Evolutionary conservation across 805 yeast species (phyloP), one percentile per base, ranked within the genome.

Genomic region (Saturnispora sanitii): DNA sequence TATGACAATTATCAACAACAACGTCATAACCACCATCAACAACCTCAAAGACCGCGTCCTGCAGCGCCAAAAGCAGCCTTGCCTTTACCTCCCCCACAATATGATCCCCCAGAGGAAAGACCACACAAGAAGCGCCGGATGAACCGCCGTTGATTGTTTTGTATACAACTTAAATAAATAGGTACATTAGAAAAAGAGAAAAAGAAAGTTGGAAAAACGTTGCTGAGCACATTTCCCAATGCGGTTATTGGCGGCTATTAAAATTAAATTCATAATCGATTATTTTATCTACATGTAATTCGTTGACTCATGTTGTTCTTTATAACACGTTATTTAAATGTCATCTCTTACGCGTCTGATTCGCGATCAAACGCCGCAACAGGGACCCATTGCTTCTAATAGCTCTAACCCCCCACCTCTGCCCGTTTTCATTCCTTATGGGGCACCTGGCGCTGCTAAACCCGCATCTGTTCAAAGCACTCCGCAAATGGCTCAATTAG

Each of bases 371-470:
- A 16, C 26, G n/a, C 60, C 55, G 33, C 47, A 42, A 23, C 41
- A 35, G 15, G 41, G 29, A 33, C 47, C 53, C 2, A 28, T 46
- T 7, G 37, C 49, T 9, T 41, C 11, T 25, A 23, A 28, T n/a
- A 17, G 22, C 15, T 23, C 18, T 15, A 15, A 22, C 25, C 32
- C 13, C n/a, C 39, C 13, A 15, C 38, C 3, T n/a, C 25, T n/a
- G n/a, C n/a, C n/a, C n/a, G n/a, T n/a, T n/a, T n/a, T n/a, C 23
- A 79, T 80, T 37, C 87, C 87, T 1, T 80, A 79, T 56, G 68
- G 80, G 6, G 85, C 77, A 2, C 87, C 87, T 1, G 83, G 83
- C 19, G 80, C 82, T 7, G 68, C 58, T 53, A 52, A 47, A 18
- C 37, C 48, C 2, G 34, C 47, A 35, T 58, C 37, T 4, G 30